Percentiles rank a stretch among this genome's conserved stretches.
Conservation (phyloP, 106 monocot genomes). For the Amphibolis antarctica region DNA sequence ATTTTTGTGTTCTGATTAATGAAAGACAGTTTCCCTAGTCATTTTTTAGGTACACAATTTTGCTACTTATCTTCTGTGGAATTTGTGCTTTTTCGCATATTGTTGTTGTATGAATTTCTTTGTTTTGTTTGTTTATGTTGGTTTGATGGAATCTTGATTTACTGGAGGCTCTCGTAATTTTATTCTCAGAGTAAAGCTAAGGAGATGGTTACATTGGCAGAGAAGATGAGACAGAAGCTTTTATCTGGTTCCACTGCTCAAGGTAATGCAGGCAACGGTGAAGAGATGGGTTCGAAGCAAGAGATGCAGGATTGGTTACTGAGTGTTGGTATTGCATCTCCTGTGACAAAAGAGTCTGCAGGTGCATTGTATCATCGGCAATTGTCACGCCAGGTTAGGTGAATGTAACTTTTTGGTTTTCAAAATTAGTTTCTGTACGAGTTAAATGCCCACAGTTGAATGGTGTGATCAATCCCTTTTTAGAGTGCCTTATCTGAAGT, state of each 20-base stretch:
- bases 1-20: too few relatives aligned
- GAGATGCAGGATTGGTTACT: slow-evolving; percentile 96
- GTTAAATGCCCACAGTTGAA: too few relatives aligned
- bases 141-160: not conserved
- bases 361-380: slow-evolving; percentile 96
- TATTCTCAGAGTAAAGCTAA: slow-evolving; percentile 84
- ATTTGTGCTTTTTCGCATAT: too few relatives aligned
- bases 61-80: too few relatives aligned
- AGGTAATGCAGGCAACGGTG: slow-evolving; percentile 40
- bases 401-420: not conserved
- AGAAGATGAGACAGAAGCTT: slow-evolving; percentile 75
- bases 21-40: too few relatives aligned
- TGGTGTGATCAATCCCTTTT: too few relatives aligned
- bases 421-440: too few relatives aligned
- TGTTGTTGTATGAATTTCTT: not conserved
- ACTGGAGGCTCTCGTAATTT: not conserved
- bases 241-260: slow-evolving; percentile 51
- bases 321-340: slow-evolving; percentile 91
- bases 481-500: too few relatives aligned
- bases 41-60: too few relatives aligned
- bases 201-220: slow-evolving; percentile 90
- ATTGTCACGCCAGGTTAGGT: slow-evolving; percentile 67
- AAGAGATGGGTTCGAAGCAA: slow-evolving; percentile 88
- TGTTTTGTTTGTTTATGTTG: not conserved
- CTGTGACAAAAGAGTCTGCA: slow-evolving; percentile 94